These are phyloP conservation scores for Tolypocladium ophioglossoides DNA, from an alignment of 2,329 filamentous ascomycete genomes.

Conservation along the genomic window DNA sequence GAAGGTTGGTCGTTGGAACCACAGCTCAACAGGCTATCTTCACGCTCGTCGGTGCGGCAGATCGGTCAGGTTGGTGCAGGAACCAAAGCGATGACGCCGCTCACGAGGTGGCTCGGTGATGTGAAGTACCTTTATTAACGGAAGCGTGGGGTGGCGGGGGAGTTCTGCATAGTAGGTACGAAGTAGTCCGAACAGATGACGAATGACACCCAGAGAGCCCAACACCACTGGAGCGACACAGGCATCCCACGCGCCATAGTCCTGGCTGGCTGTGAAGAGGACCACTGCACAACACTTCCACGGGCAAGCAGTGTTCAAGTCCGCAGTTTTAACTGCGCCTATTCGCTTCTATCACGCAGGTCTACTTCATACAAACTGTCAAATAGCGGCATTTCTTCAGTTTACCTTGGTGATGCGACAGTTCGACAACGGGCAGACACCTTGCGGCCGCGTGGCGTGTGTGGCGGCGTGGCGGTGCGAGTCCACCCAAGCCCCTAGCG, in stretches of 20 bases:
- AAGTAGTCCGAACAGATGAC: no score
- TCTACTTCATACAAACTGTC: background rate
- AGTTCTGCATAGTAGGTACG: no score
- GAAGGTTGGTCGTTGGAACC: background rate
- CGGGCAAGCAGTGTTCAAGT: background rate
- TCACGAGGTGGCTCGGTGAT: background rate
- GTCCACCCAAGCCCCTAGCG: background rate
- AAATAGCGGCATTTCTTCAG: background rate
- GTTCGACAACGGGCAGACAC: background rate
- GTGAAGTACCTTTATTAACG: background rate
- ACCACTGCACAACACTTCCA: background rate
- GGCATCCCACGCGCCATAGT: background rate
- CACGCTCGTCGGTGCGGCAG: background rate
- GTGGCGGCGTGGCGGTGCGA: conserved; percentile 15
- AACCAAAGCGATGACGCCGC: background rate
- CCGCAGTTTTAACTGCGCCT: background rate
- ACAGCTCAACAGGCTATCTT: background rate
- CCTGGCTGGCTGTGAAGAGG: no score
- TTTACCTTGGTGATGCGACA: background rate
- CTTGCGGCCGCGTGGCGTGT: conserved; percentile 11
- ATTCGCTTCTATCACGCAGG: no score
- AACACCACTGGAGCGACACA: background rate
- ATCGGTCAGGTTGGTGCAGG: background rate
- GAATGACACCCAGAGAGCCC: background rate
- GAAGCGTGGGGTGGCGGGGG: background rate